phyloP scores from a whole-genome alignment of 2,329 filamentous ascomycete species.

The Colletotrichum tofieldiae region DNA sequence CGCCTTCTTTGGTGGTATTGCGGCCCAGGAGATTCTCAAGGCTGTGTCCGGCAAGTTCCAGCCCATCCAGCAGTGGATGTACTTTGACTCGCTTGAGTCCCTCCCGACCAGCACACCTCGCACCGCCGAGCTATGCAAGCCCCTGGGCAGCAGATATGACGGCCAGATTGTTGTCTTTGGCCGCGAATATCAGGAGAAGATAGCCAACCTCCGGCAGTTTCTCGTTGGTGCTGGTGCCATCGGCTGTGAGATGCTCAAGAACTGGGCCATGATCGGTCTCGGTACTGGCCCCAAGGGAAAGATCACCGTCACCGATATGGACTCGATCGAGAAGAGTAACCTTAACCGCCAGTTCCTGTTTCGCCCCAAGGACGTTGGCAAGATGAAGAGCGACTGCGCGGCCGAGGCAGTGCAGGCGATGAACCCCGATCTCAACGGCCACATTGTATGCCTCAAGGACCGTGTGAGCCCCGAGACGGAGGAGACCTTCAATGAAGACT shows the following conservation, averaged over 20 bases:
- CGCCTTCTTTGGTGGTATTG: slow-evolving; percentile 93
- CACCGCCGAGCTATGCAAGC: slow-evolving; percentile 90
- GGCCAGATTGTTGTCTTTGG: slow-evolving; percentile 98
- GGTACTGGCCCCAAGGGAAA: slow-evolving; percentile 89
- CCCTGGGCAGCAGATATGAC: slow-evolving; percentile 89
- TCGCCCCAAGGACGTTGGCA: slow-evolving; percentile 91
- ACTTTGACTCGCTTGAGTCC: slow-evolving; percentile 98
- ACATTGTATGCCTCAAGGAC: slow-evolving; percentile 89
- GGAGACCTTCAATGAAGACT: slow-evolving; percentile 92
- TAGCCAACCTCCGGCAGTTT: slow-evolving; percentile 92
- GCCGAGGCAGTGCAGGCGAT: slow-evolving; percentile 91
- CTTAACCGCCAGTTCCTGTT: slow-evolving; percentile 98
- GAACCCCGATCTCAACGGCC: slow-evolving; percentile 92
- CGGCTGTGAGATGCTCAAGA: slow-evolving; percentile 99
- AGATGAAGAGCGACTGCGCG: slow-evolving; percentile 96
- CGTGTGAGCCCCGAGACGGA: slow-evolving; percentile 94
- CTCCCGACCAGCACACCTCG: slow-evolving; percentile 82
- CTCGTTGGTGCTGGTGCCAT: slow-evolving; percentile 97
- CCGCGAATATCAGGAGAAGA: slow-evolving; percentile 92
- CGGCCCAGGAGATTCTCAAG: slow-evolving; percentile 96
- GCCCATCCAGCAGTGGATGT: slow-evolving; percentile 95
- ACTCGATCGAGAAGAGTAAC: slow-evolving; percentile 99
- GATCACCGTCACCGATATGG: slow-evolving; percentile 96
- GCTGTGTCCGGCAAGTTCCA: slow-evolving; percentile 98
- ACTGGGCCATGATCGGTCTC: slow-evolving; percentile 99